phyloP scores from a whole-genome alignment of 495 filamentous ascomycete genomes.

The Penicillium turbatum region DNA sequence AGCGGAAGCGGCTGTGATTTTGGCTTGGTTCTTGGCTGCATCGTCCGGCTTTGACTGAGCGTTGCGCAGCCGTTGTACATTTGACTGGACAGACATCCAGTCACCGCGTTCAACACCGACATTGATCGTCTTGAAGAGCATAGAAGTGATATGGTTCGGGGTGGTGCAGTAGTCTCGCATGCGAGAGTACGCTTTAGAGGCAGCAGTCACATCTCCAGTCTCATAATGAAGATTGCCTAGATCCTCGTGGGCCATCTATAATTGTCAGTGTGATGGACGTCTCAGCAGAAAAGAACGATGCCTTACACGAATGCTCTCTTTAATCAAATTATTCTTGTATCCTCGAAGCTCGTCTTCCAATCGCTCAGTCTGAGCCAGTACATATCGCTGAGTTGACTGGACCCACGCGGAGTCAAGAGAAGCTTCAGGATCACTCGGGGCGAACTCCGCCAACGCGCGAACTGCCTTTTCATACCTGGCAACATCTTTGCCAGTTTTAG shows the following conservation, averaged over 20 bases:
- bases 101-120: conserved; percentile 63
- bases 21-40: conserved; percentile 56
- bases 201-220: conserved; percentile 56
- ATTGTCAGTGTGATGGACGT: conserved; percentile 3
- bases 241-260: conserved; percentile 73
- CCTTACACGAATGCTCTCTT: conserved; percentile 89
- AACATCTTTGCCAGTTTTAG: conserved; percentile 73
- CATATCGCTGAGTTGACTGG: conserved; percentile 54
- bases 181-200: conserved; percentile 63
- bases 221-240: conserved; percentile 63
- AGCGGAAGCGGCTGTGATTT: conserved; percentile 62
- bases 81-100: conserved; percentile 62
- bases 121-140: conserved; percentile 64
- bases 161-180: conserved; percentile 75
- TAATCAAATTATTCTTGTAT: conserved; percentile 97
- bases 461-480: conserved; percentile 65
- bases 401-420: conserved; percentile 66
- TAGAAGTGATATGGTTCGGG: conserved; percentile 64
- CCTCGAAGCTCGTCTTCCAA: conserved; percentile 80
- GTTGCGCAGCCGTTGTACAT: conserved; percentile 62
- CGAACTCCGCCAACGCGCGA: conserved; percentile 55
- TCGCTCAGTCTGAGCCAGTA: conserved; percentile 62
- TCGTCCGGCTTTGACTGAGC: conserved; percentile 57
- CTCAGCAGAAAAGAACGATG: not conserved
- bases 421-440: conserved; percentile 65